phyloP scores from a whole-genome alignment of 371 early-diverging fungal species.

The Circinella minor region DNA sequence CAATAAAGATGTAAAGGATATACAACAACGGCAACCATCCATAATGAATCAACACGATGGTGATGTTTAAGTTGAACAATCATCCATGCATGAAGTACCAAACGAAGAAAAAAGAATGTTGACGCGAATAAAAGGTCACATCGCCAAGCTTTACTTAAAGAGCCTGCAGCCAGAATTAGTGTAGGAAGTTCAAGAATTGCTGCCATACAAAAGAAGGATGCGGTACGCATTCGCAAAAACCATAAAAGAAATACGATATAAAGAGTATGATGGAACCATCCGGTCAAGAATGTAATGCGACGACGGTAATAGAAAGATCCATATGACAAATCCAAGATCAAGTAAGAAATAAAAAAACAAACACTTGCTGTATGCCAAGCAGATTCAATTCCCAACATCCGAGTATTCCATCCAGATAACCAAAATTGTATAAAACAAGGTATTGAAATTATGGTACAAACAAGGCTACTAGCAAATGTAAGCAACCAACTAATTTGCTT shows the following conservation, averaged over 20 bases:
- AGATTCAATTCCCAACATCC: conserved; percentile 20
- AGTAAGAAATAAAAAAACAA: conserved; percentile 48
- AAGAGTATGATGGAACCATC: conserved; percentile 62
- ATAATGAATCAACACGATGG: conserved; percentile 19
- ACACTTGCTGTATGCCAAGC: conserved; percentile 24
- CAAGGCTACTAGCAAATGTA: conserved; percentile 34
- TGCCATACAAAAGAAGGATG: conserved; percentile 41
- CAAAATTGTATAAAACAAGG: conserved; percentile 30
- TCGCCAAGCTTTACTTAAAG: conserved; percentile 34
- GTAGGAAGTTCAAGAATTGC: conserved; percentile 50
- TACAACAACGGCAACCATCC: conserved; percentile 27
- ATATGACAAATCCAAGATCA: conserved; percentile 51
- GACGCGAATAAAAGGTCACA: conserved; percentile 48
- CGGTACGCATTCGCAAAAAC: conserved; percentile 33
- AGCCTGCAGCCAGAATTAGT: conserved; percentile 45
- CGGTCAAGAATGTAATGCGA: conserved; percentile 56
- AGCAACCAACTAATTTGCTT: conserved; percentile 37
- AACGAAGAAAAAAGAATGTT: conserved; percentile 43
- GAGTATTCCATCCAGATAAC: conserved; percentile 28
- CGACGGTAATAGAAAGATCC: conserved; percentile 53
- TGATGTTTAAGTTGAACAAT: conserved; percentile 24
- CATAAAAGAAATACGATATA: conserved; percentile 41
- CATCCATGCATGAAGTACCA: conserved; percentile 47
- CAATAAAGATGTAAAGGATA: conserved; percentile 54
- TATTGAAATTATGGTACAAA: conserved; percentile 28